Evolutionary conservation across 331 rosid genomes (phyloP).

Genomic region (Quercus tomentella): DNA sequence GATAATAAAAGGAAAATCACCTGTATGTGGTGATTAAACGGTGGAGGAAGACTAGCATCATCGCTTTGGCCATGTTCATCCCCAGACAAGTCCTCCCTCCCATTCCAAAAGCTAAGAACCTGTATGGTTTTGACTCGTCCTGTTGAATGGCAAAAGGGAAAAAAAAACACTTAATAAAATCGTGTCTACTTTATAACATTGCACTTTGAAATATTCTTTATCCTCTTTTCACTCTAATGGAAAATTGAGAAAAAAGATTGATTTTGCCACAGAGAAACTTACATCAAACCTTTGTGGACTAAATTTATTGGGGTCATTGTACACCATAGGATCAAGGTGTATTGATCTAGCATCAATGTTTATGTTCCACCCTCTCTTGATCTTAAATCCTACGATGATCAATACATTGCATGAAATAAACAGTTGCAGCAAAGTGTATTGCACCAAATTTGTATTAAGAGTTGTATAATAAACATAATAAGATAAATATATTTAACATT

Average conservation of each 20-base stretch:
- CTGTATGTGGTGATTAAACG: conserved; percentile 66
- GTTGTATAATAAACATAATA: no score
- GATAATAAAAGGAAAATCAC: conserved; percentile 20
- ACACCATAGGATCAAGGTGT: conserved; percentile 59
- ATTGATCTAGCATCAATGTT: conserved; percentile 80
- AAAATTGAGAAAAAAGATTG: not conserved
- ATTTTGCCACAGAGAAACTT: conserved; percentile 8
- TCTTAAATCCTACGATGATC: conserved; percentile 42
- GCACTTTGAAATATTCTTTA: not conserved
- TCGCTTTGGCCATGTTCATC: conserved; percentile 78
- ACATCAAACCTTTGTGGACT: conserved; percentile 74
- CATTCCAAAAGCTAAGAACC: conserved; percentile 88
- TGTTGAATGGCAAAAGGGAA: not conserved
- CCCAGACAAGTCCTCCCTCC: conserved; percentile 91
- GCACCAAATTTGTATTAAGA: no score
- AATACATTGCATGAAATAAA: no score
- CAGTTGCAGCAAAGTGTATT: no score
- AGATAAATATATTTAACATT: no score
- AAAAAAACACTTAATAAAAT: not conserved
- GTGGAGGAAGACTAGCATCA: conserved; percentile 90
- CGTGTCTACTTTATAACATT: not conserved
- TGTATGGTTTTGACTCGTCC: conserved; percentile 57
- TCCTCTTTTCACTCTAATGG: not conserved
- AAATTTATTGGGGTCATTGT: conserved; percentile 53
- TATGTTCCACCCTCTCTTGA: conserved; percentile 80